phyloP scores from a whole-genome alignment of 1,284 basidiomycete genomes.

The Ganoderma lingzhi region DNA sequence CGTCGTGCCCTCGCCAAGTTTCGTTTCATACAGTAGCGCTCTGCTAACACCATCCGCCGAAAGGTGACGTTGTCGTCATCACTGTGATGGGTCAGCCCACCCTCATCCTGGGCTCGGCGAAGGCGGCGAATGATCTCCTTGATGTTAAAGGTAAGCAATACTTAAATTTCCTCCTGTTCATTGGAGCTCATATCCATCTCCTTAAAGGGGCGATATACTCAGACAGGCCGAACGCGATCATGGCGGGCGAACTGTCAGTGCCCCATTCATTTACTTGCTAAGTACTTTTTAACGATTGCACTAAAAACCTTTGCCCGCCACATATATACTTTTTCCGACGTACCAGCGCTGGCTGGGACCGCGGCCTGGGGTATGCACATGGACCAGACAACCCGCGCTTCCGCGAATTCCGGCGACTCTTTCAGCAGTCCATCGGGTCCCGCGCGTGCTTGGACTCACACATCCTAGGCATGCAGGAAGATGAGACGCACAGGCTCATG shows the following conservation, averaged over 20 bases:
- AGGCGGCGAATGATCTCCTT: conserved; percentile 43
- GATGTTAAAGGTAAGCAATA: conserved; percentile 38
- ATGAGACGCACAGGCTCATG: conserved; percentile 43
- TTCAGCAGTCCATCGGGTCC: conserved; percentile 50
- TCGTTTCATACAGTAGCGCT: too few relatives aligned
- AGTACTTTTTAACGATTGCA: too few relatives aligned
- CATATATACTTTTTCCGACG: too few relatives aligned
- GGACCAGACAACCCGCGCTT: conserved; percentile 48
- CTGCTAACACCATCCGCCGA: background rate
- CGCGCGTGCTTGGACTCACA: conserved; percentile 39
- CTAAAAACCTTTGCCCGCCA: too few relatives aligned
- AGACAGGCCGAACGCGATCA: conserved; percentile 48
- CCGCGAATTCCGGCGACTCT: conserved; percentile 48
- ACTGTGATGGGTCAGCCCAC: conserved; percentile 43
- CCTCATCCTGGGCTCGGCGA: conserved; percentile 41
- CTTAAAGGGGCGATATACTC: conserved; percentile 47
- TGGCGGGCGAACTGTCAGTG: conserved; percentile 53
- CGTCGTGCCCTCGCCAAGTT: too few relatives aligned
- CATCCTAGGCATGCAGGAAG: conserved; percentile 41
- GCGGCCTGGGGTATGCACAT: conserved; percentile 49
- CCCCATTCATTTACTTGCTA: background rate
- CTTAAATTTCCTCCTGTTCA: background rate
- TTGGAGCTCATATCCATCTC: background rate
- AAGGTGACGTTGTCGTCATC: conserved; percentile 43
- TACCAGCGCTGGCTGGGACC: conserved; percentile 50